Conservation (phyloP, 129 eudicot genomes). For the Flaveria sonorensis region DNA sequence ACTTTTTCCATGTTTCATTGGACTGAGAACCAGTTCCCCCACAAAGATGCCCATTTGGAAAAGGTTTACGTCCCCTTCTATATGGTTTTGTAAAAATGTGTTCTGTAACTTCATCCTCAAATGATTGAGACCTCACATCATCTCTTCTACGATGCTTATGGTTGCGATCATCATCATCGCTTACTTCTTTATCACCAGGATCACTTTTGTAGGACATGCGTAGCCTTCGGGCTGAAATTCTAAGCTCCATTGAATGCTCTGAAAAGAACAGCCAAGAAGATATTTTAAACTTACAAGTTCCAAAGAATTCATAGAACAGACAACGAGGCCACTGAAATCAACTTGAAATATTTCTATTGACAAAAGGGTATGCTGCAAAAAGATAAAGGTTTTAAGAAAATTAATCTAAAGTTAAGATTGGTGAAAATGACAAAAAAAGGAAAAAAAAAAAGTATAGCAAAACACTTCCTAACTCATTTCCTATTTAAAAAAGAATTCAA, state of each 20-base stretch:
- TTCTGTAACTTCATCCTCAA: slow-evolving; percentile 59
- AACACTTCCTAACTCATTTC: too few relatives aligned
- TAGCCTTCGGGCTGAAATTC: slow-evolving; percentile 51
- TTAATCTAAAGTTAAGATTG: slow-evolving; percentile 5
- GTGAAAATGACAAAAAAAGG: not conserved
- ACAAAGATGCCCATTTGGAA: slow-evolving; percentile 57
- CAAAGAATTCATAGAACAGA: slow-evolving; percentile 2
- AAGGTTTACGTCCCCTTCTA: slow-evolving; percentile 64
- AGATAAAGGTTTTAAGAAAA: slow-evolving; percentile 5
- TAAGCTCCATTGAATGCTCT: slow-evolving; percentile 62
- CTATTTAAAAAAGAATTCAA: too few relatives aligned
- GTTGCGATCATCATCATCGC: slow-evolving; percentile 98
- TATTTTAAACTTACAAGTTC: slow-evolving; percentile 1
- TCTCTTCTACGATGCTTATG: slow-evolving; percentile 96
- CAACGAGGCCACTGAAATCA: slow-evolving; percentile 16
- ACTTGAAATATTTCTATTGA: slow-evolving; percentile 17
- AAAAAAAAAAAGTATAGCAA: too few relatives aligned
- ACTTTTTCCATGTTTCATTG: slow-evolving; percentile 49
- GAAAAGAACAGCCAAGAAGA: not conserved
- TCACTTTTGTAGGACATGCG: slow-evolving; percentile 51
- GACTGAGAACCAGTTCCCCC: slow-evolving; percentile 59
- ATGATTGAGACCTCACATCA: slow-evolving; percentile 58
- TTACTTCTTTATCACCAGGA: slow-evolving; percentile 81
- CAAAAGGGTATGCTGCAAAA: slow-evolving; percentile 24
- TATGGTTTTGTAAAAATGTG: slow-evolving; percentile 57